Evolutionary conservation across 768 basidiomycete genomes (phyloP).

Genomic region (Termitomyces sp.): DNA sequence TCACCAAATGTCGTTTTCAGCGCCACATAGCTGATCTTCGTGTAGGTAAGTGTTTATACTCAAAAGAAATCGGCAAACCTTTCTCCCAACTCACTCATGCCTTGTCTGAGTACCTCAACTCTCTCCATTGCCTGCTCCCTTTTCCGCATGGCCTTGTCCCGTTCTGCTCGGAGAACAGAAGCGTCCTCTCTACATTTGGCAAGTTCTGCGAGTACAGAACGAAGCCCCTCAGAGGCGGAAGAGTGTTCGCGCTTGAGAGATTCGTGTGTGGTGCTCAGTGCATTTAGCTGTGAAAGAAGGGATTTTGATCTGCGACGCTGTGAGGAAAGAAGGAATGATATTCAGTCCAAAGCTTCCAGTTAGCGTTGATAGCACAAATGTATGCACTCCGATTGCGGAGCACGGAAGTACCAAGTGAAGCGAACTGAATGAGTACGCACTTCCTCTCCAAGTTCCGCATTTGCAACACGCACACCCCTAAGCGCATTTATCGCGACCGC

Average conservation of each 20-base stretch:
- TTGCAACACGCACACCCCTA: slow-evolving; percentile 7
- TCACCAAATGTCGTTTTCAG: slow-evolving; percentile 1
- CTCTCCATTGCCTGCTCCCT: slow-evolving; percentile 1
- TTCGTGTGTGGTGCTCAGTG: slow-evolving; percentile 8
- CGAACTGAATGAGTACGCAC: slow-evolving; percentile 1
- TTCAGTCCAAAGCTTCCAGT: neutral
- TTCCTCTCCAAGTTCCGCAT: slow-evolving; percentile 10
- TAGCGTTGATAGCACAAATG: neutral
- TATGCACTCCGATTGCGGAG: neutral
- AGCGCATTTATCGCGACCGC: slow-evolving; percentile 12
- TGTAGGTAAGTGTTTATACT: neutral
- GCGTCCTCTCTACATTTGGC: neutral
- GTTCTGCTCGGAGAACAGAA: neutral
- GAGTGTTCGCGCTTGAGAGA: slow-evolving; percentile 4
- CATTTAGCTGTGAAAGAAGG: slow-evolving; percentile 7
- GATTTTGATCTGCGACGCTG: slow-evolving; percentile 3
- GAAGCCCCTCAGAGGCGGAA: neutral
- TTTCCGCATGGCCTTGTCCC: neutral
- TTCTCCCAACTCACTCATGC: slow-evolving; percentile 5
- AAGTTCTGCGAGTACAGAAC: slow-evolving; percentile 1
- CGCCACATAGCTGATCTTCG: slow-evolving; percentile 3
- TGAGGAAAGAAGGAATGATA: neutral
- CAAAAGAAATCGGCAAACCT: neutral
- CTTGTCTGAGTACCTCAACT: neutral
- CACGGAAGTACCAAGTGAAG: neutral